Conservation (phyloP, 2,329 filamentous ascomycete species). For the Colletotrichum sp. region DNA sequence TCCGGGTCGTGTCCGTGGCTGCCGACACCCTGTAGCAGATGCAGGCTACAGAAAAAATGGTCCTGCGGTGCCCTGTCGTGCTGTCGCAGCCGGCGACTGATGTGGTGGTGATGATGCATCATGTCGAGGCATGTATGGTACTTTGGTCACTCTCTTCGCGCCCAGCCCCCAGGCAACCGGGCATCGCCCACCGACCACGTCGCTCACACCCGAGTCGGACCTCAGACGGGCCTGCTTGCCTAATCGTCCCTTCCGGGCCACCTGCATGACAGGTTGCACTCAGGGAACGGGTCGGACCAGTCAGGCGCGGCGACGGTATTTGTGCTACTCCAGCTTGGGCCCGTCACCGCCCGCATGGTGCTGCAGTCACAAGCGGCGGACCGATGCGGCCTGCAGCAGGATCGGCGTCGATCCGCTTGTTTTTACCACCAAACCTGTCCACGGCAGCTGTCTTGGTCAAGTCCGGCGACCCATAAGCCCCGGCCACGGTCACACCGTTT, state of each 20-base stretch:
- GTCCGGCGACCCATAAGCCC: constrained; percentile 5
- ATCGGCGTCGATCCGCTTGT: constrained; percentile 23
- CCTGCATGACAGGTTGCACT: constrained; percentile 1
- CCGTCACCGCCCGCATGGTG: constrained; percentile 22
- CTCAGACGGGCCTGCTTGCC: background rate
- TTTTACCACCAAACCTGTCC: constrained; percentile 10
- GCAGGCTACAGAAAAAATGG: background rate
- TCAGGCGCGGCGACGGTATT: background rate
- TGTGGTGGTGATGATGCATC: background rate
- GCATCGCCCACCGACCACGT: background rate
- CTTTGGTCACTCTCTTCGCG: background rate
- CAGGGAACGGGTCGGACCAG: constrained; percentile 1
- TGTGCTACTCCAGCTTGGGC: constrained; percentile 16
- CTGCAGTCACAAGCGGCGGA: constrained; percentile 22
- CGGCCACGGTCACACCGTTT: constrained; percentile 3
- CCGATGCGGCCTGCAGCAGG: constrained; percentile 24
- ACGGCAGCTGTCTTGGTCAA: constrained; percentile 3
- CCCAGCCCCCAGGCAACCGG: constrained; percentile 4
- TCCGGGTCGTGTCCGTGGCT: background rate
- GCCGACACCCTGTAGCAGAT: background rate
- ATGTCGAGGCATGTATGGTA: background rate
- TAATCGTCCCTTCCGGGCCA: constrained; percentile 6
- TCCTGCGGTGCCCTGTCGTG: background rate
- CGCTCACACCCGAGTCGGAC: background rate
- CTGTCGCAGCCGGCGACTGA: background rate